phyloP scores from a whole-genome alignment of 129 eudicot species.

The Arctium lappa region DNA sequence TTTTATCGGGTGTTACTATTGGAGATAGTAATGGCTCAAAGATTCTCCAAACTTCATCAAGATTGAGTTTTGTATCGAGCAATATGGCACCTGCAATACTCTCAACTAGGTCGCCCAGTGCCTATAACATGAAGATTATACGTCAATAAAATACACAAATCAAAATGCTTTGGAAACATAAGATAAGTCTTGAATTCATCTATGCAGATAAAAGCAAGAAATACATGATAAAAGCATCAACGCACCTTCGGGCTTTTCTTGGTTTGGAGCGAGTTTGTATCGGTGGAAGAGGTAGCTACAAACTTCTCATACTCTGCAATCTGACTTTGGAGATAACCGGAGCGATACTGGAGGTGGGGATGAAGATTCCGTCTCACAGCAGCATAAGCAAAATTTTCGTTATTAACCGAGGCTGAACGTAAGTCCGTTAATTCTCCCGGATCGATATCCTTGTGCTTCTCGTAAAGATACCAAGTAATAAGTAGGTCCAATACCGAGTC shows the following conservation, averaged over 20 bases:
- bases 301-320: constrained; percentile 45
- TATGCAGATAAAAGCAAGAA: background rate
- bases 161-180: background rate
- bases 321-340: constrained; percentile 50
- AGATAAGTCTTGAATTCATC: background rate
- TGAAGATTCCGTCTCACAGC: constrained; percentile 73
- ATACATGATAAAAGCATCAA: background rate
- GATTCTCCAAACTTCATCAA: constrained; percentile 82
- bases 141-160: background rate
- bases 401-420: constrained; percentile 91
- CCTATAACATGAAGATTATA: constrained; percentile 29
- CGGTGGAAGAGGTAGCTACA: constrained; percentile 46
- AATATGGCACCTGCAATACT: constrained; percentile 89
- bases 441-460: constrained; percentile 64
- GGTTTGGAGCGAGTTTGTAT: constrained; percentile 39
- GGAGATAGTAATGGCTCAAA: constrained; percentile 76
- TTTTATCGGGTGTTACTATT: constrained; percentile 87
- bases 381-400: constrained; percentile 82
- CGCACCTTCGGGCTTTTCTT: constrained; percentile 72
- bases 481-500: constrained; percentile 90
- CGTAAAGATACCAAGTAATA: constrained; percentile 66
- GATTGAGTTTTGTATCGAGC: constrained; percentile 64
- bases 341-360: constrained; percentile 66
- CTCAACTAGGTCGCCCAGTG: constrained; percentile 89
- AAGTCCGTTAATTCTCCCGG: constrained; percentile 89